Percentiles rank a stretch among this genome's conserved stretches.
Conservation (phyloP, 306 rosid species). For the Glycine soja region DNA sequence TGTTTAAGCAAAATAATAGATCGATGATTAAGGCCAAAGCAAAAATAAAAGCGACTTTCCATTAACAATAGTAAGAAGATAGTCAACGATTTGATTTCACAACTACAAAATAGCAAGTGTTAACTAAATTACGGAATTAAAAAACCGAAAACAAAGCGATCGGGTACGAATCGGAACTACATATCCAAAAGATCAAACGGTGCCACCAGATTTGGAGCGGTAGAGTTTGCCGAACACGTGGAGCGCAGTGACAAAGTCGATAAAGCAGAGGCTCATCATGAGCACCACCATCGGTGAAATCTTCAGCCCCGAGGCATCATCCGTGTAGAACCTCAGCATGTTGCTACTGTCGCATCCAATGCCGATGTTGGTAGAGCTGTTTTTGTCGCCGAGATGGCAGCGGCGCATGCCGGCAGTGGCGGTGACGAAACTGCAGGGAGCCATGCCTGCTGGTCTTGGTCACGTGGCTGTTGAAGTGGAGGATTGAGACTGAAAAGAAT, state of each 20-base stretch:
- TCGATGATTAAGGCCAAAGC: slow-evolving; percentile 16
- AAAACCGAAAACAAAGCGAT: slow-evolving; percentile 2
- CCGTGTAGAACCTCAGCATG: too few relatives aligned
- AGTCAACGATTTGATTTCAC: neutral
- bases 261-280: too few relatives aligned
- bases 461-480: slow-evolving; percentile 64
- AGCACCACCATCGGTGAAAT: too few relatives aligned
- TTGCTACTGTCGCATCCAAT: neutral
- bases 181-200: neutral
- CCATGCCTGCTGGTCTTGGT: slow-evolving; percentile 75
- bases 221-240: too few relatives aligned
- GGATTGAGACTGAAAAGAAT: slow-evolving; percentile 85
- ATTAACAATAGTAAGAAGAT: slow-evolving; percentile 20
- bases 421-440: slow-evolving; percentile 99
- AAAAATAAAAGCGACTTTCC: too few relatives aligned
- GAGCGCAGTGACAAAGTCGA: too few relatives aligned
- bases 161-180: slow-evolving; percentile 13
- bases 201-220: too few relatives aligned
- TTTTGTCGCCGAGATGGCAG: slow-evolving; percentile 62
- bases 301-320: slow-evolving; percentile 4
- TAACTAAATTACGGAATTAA: slow-evolving; percentile 13
- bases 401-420: slow-evolving; percentile 93
- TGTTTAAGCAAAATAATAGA: neutral
- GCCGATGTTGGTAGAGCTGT: slow-evolving; percentile 14
- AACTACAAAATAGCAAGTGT: neutral